These are phyloP conservation scores for Clarkia xantiana DNA, from an alignment of 345 rosid species.

Conservation along the genomic window DNA sequence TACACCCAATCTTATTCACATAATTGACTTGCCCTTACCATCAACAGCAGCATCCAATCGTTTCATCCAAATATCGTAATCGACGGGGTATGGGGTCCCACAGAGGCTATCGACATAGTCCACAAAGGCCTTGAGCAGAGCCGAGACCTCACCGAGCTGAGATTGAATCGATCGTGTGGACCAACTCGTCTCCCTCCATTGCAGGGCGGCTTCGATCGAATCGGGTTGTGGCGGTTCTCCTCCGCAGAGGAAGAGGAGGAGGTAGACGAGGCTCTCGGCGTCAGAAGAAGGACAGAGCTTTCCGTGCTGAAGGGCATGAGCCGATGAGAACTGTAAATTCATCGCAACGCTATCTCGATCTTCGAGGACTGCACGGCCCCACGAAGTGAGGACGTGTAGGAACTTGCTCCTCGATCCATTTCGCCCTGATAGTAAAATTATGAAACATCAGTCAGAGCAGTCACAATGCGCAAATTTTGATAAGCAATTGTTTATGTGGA, in stretches of 20 bases:
- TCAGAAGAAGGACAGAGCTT: conserved; percentile 56
- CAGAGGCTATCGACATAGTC: conserved; percentile 62
- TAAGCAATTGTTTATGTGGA: too few relatives aligned
- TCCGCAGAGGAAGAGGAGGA: conserved; percentile 33
- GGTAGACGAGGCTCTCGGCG: conserved; percentile 47
- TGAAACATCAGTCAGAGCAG: too few relatives aligned
- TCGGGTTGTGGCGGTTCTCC: conserved; percentile 40
- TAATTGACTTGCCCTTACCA: conserved; percentile 41
- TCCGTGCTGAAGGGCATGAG: conserved; percentile 52
- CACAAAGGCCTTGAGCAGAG: conserved; percentile 50
- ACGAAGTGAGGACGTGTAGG: conserved; percentile 25
- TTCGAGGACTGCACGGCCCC: conserved; percentile 61
- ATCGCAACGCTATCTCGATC: conserved; percentile 47
- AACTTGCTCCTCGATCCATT: conserved; percentile 13
- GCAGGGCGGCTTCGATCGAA: conserved; percentile 53
- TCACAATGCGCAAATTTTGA: too few relatives aligned
- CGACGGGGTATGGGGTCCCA: conserved; percentile 57
- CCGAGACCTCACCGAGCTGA: conserved; percentile 40
- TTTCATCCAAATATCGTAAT: conserved; percentile 43
- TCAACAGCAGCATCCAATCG: conserved; percentile 35
- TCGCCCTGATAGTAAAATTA: too few relatives aligned
- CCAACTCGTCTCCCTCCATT: conserved; percentile 61
- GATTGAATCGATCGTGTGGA: conserved; percentile 36
- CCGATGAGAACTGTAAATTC: conserved; percentile 48
- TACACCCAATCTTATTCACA: conserved; percentile 16